Evolutionary conservation across 169 alveolate species (phyloP).

Genomic region (Plasmodium vinckei): DNA sequence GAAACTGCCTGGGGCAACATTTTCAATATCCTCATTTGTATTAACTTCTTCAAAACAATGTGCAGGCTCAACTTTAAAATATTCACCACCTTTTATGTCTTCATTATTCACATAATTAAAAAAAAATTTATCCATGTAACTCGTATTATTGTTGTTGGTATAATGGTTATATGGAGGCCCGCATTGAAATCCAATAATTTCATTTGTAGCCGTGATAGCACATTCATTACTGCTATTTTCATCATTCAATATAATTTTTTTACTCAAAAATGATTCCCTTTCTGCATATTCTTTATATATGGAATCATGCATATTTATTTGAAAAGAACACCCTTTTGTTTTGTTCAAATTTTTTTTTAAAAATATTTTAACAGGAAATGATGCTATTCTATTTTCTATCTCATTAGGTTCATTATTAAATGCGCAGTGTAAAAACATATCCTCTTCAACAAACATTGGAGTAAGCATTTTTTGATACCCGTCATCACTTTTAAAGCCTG

Average conservation of each 20-base stretch:
- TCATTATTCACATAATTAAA: not conserved
- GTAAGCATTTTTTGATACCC: slow-evolving; percentile 28
- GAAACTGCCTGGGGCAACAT: slow-evolving; percentile 15
- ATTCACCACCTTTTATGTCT: not conserved
- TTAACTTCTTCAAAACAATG: slow-evolving; percentile 67
- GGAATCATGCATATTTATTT: slow-evolving; percentile 6
- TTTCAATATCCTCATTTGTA: slow-evolving; percentile 9
- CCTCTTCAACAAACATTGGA: slow-evolving; percentile 26
- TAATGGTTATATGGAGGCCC: slow-evolving; percentile 47
- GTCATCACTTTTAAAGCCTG: slow-evolving; percentile 26
- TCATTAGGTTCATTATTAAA: not conserved
- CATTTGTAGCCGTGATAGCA: slow-evolving; percentile 27
- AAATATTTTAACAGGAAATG: slow-evolving; percentile 47
- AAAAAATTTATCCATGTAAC: not conserved
- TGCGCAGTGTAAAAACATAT: slow-evolving; percentile 24
- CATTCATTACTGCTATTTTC: slow-evolving; percentile 25
- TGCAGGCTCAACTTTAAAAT: slow-evolving; percentile 35
- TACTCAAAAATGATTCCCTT: slow-evolving; percentile 45
- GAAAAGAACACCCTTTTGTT: slow-evolving; percentile 73
- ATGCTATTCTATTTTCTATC: not conserved
- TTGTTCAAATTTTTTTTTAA: slow-evolving; percentile 34
- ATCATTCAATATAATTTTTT: slow-evolving; percentile 22
- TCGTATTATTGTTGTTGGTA: not conserved
- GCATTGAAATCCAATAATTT: slow-evolving; percentile 67
- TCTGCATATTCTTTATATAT: slow-evolving; percentile 37